Base-by-base conservation (phyloP, 108 stramenopile species). In the Cyclotella choctawhatcheeana region DNA sequence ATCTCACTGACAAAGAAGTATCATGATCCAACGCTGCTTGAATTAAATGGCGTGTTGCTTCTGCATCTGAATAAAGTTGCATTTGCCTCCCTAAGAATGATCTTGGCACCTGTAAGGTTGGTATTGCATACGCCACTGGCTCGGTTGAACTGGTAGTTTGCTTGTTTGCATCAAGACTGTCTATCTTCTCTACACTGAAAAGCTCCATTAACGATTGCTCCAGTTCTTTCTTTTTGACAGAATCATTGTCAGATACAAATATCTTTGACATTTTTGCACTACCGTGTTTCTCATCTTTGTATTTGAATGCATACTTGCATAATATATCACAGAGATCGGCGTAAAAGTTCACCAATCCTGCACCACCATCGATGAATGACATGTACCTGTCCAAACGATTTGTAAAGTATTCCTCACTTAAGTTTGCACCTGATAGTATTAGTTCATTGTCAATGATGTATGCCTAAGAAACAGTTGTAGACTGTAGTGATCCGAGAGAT, bases 351-450 rank as follows among this genome's bases (percentile, higher is more conserved):
- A 91, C 90, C 51, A 94, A 52, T 21, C 86, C 93, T 44, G 76
- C 81, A n/a, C 77, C 89, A 32, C 89, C 89, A 35, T 90, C 62
- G 1, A 67, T 33, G 10, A 93, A 87, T 17, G 74, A 54, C 67
- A 94, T 74, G 66, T 93, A 93, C 43, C 94, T 80, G 86, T 95
- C 94, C 18, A 86, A 65, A 14, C 94, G 87, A 73, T 92, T 88
- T 4, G 50, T 40, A 79, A 95, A 95, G 66, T 95, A 95, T 81
- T 93, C 92, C 65, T 91, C 85, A 33, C 83, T 85, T 20, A 95
- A 69, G 64, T 95, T 95, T 22, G 94, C 94, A n/a, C 91, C 91
- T 3, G 88, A 87, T 33, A 93, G 73, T 26, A 95, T 71, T 34
- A 93, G 44, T 43, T 72, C 68, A 75, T 95, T 90, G 69, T 95